Base-by-base conservation (phyloP, 2,329 filamentous ascomycete species). In the Cryphonectria carpinicola region DNA sequence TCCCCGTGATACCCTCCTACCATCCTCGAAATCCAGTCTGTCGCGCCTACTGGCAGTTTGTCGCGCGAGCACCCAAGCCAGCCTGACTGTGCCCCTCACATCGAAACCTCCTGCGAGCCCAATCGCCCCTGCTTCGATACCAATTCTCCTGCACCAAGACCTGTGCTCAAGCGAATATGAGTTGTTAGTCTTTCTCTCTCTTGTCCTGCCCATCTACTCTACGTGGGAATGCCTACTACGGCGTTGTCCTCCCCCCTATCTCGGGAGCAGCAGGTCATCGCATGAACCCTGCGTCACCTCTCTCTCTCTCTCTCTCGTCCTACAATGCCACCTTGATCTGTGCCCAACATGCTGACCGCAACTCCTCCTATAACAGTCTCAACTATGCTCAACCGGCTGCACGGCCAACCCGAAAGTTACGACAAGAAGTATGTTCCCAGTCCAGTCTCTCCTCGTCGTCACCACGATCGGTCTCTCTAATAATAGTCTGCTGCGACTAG, bases 391-490 rank as follows among this genome's bases (percentile, higher is more conserved):
- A 97, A 95, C 85, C 94, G 95, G 88, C 92, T 98, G 78, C 93
- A 97, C 79, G 94, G 95, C 82, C 95, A 98, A 85, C 95, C 95
- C 76, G 94, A 97, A 77, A 98, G 94, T 85, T 99, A 99, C 86
- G 96, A 98, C 81, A 97, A 97, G 84, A 99, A 99, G 93, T 97
- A 84, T 78, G 85, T 78, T 70, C 70, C 66, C 68, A 58, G 66
- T 68, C 72, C 75, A 65, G 74, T 69, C 39, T 63, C 70, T 35
- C 63, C 35, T 22, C 17, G 39, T 22, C 17, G 39, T 56, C 17
- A 75, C 75, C 73, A 69, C 75, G 46, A 61, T 71, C 74, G 67
- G 68, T 69, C 61, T 39, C 25, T 69, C 75, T 74, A 71, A 49
- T 66, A 69, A 49, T 67, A 69, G 74, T 69, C 61, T 49, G 46